Base-by-base conservation (phyloP, 768 basidiomycete genomes). In the Pleurotus citrinopileatus region DNA sequence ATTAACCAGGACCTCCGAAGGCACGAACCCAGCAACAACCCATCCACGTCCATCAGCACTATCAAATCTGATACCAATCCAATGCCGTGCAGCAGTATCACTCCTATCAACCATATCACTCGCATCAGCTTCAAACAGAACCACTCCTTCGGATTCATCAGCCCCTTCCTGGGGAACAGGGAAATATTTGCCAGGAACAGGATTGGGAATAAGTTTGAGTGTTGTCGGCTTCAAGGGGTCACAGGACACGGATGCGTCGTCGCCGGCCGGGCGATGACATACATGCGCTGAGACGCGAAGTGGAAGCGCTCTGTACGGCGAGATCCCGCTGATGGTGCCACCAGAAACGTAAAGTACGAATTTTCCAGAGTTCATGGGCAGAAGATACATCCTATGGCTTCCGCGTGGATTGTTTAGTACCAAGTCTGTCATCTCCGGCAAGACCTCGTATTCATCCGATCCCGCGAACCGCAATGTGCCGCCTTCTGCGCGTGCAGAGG, bases 141-240 rank as follows among this genome's bases (percentile, higher is more conserved):
- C 84, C 1, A 86, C 72, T 0, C 87, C 89, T 54, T 90, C 89
- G 7, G 85, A 87, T 64, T 92, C 88, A 50, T 89, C 87, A 0
- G 79, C 65, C 0, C 89, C 89, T 66, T 86, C 83, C 13, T 80
- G 67, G 12, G 88, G 86, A 0, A 80, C 69, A 4, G 89, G 91
- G 59, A 91, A 91, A 9, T 71, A 66, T 37, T 66, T 68, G 2
- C 75, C 80, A 9, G 74, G 71, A 8, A 73, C 60, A 22, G 87
- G 83, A 59, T 76, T 76, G 1, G 91, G 91, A 6, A 93, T 70
- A 5, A 89, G 76, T 62, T 77, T 83, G 23, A 89, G 70, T 2
- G 70, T 69, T 3, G 61, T 59, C 1, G 89, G 85, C 28, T 57
- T 61, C 19, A 81, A 62, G 15, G 70, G 42, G 2, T 45, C 56